Percentiles rank a stretch among this genome's conserved stretches.
Evolutionary conservation across 129 eudicot species (phyloP).

Genomic region (Arctium minus): DNA sequence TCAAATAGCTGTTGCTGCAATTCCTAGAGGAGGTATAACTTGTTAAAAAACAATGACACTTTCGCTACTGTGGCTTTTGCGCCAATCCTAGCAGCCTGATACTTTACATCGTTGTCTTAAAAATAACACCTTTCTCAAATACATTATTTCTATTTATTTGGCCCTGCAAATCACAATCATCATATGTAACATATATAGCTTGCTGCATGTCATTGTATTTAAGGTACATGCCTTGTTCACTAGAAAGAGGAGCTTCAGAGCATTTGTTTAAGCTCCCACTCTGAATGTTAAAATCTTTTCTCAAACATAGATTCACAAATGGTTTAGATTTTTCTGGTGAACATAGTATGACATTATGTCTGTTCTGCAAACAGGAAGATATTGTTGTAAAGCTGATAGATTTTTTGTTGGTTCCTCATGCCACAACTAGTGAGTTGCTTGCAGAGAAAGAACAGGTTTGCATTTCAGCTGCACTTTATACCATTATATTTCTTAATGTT

Average conservation of each 20-base stretch:
- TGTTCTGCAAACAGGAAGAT: slow-evolving; percentile 64
- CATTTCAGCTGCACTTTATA: background rate
- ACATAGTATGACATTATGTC: background rate
- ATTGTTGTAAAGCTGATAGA: slow-evolving; percentile 74
- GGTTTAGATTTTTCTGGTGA: background rate
- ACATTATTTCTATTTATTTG: background rate
- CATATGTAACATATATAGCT: background rate
- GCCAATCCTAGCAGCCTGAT: background rate
- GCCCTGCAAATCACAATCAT: too few species aligned
- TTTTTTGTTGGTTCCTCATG: slow-evolving; percentile 81
- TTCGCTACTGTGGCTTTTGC: background rate
- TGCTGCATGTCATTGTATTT: slow-evolving; percentile 14
- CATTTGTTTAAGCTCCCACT: slow-evolving; percentile 30
- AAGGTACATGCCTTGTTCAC: too few species aligned
- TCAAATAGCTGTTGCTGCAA: background rate
- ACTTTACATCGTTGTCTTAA: background rate
- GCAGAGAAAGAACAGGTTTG: slow-evolving; percentile 89
- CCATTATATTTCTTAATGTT: background rate
- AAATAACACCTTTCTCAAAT: background rate
- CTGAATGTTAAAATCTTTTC: background rate
- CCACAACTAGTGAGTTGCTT: slow-evolving; percentile 68
- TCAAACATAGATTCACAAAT: background rate
- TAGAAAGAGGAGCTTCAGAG: slow-evolving; percentile 7
- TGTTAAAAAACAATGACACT: background rate
- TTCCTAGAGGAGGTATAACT: background rate